These are phyloP conservation scores for Pulicaria dysenterica DNA, from an alignment of 129 eudicot species.

Conservation along the genomic window DNA sequence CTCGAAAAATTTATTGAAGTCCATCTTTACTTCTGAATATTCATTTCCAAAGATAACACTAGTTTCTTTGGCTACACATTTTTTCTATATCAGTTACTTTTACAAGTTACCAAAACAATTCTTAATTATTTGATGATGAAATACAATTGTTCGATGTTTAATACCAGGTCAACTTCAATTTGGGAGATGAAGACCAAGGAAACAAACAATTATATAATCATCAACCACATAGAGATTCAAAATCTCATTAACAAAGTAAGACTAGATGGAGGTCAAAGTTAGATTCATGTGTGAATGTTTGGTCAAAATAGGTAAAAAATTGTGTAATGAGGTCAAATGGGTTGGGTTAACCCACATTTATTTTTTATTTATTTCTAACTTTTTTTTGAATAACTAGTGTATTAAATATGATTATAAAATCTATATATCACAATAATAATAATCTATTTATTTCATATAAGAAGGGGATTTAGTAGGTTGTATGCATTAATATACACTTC, in stretches of 20 bases:
- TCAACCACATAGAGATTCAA: constrained; percentile 3
- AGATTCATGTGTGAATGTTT: neutral
- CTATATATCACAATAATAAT: neutral
- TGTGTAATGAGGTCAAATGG: neutral
- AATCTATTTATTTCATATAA: neutral
- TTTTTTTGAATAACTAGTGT: neutral
- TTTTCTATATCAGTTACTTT: neutral
- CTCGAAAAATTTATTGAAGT: too few relatives aligned
- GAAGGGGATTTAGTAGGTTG: neutral
- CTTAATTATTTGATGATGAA: neutral
- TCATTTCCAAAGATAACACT: neutral
- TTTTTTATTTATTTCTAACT: neutral
- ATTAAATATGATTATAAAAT: neutral
- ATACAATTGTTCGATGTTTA: neutral
- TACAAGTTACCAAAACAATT: neutral
- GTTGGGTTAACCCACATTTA: neutral
- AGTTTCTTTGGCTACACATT: neutral
- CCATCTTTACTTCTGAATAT: neutral
- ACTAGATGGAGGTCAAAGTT: too few relatives aligned
- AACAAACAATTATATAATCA: constrained; percentile 3
- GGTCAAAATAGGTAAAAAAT: neutral
- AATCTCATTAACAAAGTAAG: neutral
- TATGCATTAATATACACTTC: neutral
- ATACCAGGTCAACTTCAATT: constrained; percentile 7
- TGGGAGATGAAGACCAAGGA: neutral